These are phyloP conservation scores for Beauveria sp. DNA, from an alignment of 2,329 filamentous ascomycete genomes.

Conservation along the genomic window DNA sequence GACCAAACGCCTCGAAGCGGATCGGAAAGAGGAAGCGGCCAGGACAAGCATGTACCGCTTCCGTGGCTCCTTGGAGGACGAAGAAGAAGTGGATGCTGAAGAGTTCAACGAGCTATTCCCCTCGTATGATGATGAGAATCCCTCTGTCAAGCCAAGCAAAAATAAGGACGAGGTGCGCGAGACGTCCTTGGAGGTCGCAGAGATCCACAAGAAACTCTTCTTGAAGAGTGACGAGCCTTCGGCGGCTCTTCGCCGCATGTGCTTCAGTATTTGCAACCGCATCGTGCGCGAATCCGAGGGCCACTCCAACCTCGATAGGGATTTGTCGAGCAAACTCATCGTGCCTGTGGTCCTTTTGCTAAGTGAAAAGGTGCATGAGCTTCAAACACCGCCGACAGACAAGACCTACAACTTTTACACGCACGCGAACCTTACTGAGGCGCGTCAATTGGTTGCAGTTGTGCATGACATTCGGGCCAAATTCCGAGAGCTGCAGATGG, in stretches of 20 bases:
- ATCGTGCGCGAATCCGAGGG: slow-evolving; percentile 23
- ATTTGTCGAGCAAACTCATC: slow-evolving; percentile 49
- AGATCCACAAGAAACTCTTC: slow-evolving; percentile 51
- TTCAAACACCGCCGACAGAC: slow-evolving; percentile 28
- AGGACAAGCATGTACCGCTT: slow-evolving; percentile 78
- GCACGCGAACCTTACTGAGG: slow-evolving; percentile 69
- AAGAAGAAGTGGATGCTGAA: slow-evolving; percentile 64
- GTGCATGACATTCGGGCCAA: slow-evolving; percentile 61
- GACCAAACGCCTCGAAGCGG: slow-evolving; percentile 67
- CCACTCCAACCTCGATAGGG: slow-evolving; percentile 23
- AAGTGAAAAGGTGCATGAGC: slow-evolving; percentile 47
- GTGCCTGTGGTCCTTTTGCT: slow-evolving; percentile 59
- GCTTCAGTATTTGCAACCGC: slow-evolving; percentile 34
- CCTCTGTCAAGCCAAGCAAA: slow-evolving; percentile 18
- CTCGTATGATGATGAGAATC: slow-evolving; percentile 53
- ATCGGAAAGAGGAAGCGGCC: slow-evolving; percentile 66
- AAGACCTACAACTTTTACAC: slow-evolving; percentile 79
- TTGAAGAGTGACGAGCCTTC: slow-evolving; percentile 32
- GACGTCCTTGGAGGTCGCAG: slow-evolving; percentile 54
- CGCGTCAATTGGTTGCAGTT: slow-evolving; percentile 63
- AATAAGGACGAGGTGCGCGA: slow-evolving; percentile 38
- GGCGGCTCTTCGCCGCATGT: slow-evolving; percentile 37
- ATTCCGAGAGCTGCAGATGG: slow-evolving; percentile 62
- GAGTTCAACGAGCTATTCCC: slow-evolving; percentile 81
- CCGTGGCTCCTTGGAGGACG: slow-evolving; percentile 66